A percentile compares a stretch with the other conserved stretches of the same genome.
These are phyloP conservation scores for Mimosa bimucronata DNA, from an alignment of 306 rosid species.

Conservation along the genomic window DNA sequence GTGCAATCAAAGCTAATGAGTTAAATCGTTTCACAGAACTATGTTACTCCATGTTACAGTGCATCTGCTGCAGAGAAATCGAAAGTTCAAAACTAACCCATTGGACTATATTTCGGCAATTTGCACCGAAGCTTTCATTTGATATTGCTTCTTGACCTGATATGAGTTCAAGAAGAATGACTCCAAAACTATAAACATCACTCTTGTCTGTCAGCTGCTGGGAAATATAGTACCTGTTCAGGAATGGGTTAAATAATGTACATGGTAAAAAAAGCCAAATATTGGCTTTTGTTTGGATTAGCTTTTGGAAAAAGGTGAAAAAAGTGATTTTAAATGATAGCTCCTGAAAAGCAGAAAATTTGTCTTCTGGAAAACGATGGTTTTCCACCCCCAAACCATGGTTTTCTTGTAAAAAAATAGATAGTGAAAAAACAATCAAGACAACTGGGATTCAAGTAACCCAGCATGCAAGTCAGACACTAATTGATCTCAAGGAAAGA, in stretches of 20 bases:
- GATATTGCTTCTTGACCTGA: conserved; percentile 99
- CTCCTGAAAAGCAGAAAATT: too few species aligned
- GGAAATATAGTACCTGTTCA: conserved; percentile 86
- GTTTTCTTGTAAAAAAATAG: too few species aligned
- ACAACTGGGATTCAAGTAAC: conserved; percentile 8
- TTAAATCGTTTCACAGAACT: conserved; percentile 13
- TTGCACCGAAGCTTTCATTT: conserved; percentile 82
- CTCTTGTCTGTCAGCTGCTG: conserved; percentile 98
- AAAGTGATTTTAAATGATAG: too few species aligned
- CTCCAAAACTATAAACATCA: conserved; percentile 94
- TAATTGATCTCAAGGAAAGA: conserved; percentile 27
- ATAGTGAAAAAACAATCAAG: not conserved
- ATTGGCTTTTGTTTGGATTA: not conserved
- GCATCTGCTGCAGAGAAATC: conserved; percentile 24
- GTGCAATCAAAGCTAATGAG: conserved; percentile 12
- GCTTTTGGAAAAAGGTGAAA: too few species aligned
- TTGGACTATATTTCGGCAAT: conserved; percentile 93
- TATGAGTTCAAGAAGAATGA: conserved; percentile 96
- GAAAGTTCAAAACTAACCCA: conserved; percentile 69
- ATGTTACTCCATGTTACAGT: not conserved
- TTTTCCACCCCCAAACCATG: too few species aligned
- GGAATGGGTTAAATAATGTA: not conserved
- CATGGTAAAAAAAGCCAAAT: not conserved
- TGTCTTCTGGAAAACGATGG: too few species aligned
- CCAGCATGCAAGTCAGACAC: conserved; percentile 16